These are phyloP conservation scores for Penicillium canescens DNA, from an alignment of 495 filamentous ascomycete genomes.

Conservation along the genomic window DNA sequence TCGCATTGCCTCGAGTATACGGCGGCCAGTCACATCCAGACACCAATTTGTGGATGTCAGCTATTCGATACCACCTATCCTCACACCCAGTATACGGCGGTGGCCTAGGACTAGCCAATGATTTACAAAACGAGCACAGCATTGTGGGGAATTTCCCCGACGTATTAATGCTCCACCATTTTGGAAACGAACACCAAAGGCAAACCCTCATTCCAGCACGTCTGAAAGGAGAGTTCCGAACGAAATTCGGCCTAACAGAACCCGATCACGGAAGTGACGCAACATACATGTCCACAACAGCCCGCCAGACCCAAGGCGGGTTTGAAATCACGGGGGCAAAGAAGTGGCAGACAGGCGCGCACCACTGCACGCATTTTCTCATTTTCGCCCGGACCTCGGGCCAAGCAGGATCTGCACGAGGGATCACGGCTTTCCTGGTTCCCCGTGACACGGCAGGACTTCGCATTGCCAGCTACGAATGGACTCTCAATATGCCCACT, in stretches of 20 bases:
- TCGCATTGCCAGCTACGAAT: constrained; percentile 54
- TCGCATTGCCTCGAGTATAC: constrained; percentile 54
- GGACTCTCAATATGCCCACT: constrained; percentile 64
- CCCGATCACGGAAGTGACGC: constrained; percentile 61
- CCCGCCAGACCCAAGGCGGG: constrained; percentile 36
- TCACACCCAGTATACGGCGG: constrained; percentile 42
- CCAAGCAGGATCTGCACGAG: constrained; percentile 41
- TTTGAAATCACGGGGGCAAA: constrained; percentile 56
- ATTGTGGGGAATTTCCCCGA: constrained; percentile 62
- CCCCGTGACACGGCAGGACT: constrained; percentile 47
- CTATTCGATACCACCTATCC: constrained; percentile 57
- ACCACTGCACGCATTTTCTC: constrained; percentile 57
- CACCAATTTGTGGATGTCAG: constrained; percentile 60
- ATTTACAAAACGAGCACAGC: constrained; percentile 61
- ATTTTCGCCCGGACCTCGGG: constrained; percentile 58
- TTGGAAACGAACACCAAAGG: constrained; percentile 51
- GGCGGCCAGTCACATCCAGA: constrained; percentile 49
- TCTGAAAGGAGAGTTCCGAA: constrained; percentile 47
- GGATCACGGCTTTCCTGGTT: constrained; percentile 60
- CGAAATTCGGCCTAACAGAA: constrained; percentile 62
- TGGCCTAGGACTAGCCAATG: constrained; percentile 59
- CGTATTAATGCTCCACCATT: constrained; percentile 57
- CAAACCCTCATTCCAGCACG: constrained; percentile 47
- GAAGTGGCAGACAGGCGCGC: constrained; percentile 64
- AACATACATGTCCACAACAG: constrained; percentile 57